These are phyloP conservation scores for Linnemannia hyalina DNA, from an alignment of 192 early-diverging fungal genomes.

Conservation along the genomic window DNA sequence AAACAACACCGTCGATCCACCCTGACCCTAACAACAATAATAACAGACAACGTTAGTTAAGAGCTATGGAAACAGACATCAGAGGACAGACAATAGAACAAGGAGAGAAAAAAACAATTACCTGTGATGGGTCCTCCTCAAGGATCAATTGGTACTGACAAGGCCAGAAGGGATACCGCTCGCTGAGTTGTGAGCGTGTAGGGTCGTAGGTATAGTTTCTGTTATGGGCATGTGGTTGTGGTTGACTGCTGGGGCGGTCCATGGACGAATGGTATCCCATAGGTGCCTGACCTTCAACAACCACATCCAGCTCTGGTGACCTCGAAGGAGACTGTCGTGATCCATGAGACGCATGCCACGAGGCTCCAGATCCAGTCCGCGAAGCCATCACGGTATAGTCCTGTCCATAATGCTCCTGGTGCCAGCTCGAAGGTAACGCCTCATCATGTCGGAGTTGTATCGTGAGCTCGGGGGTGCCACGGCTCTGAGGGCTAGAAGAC, in stretches of 20 bases:
- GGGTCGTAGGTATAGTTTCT: conserved; percentile 7
- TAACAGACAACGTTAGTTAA: background rate
- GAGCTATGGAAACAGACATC: too few species aligned
- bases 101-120: background rate
- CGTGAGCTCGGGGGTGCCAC: background rate
- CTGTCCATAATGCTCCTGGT: background rate
- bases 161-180: conserved; percentile 35
- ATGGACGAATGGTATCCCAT: background rate
- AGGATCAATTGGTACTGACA: conserved; percentile 31
- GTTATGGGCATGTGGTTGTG: background rate
- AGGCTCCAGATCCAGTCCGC: background rate
- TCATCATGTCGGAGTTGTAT: conserved; percentile 2
- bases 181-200: conserved; percentile 21
- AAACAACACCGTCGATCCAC: conserved; percentile 14
- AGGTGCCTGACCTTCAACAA: background rate
- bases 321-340: background rate
- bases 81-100: background rate
- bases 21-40: background rate
- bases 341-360: background rate
- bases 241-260: background rate
- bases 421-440: conserved; percentile 1
- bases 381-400: background rate
- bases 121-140: conserved; percentile 18
- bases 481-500: background rate
- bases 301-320: conserved; percentile 2